Conservation (phyloP, 306 rosid genomes). For the Quercus bicolor region DNA sequence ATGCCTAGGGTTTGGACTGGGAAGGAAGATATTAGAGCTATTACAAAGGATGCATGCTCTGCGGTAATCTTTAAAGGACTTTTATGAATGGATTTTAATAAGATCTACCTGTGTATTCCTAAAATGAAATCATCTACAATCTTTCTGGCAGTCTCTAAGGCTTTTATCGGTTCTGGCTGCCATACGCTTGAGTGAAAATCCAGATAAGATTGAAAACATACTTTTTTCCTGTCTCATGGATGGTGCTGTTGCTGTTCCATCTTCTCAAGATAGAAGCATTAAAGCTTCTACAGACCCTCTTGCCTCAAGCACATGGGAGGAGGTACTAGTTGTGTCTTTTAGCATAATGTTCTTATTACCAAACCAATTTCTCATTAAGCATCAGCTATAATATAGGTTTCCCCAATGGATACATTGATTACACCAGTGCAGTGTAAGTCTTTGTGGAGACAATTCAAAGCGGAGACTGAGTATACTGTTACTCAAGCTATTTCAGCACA, state of each 20-base stretch:
- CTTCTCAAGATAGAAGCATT: constrained; percentile 39
- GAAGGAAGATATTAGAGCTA: constrained; percentile 74
- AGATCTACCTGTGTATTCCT: neutral
- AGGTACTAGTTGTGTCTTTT: constrained; percentile 54
- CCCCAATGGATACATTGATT: constrained; percentile 54
- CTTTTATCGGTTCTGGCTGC: constrained; percentile 78
- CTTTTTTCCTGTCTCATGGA: constrained; percentile 56
- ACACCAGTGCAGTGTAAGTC: constrained; percentile 85
- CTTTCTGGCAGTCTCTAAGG: constrained; percentile 61
- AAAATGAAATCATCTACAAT: constrained; percentile 21
- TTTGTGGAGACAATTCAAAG: constrained; percentile 85
- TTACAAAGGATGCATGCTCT: constrained; percentile 69
- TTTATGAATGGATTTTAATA: neutral
- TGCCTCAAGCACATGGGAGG: constrained; percentile 88
- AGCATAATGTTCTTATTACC: constrained; percentile 4
- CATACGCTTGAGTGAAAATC: constrained; percentile 74
- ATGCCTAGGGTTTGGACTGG: constrained; percentile 93
- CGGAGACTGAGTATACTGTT: constrained; percentile 73
- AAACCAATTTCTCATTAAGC: constrained; percentile 12
- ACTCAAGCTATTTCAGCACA: constrained; percentile 89
- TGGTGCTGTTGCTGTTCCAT: constrained; percentile 37
- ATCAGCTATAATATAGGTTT: constrained; percentile 44
- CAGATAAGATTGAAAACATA: constrained; percentile 57
- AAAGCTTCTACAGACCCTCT: constrained; percentile 55
- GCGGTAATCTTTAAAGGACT: constrained; percentile 40